Percentiles rank a stretch among this genome's conserved stretches.
These are phyloP conservation scores for Odontarrhena argentea DNA, from an alignment of 345 rosid genomes.

Conservation along the genomic window DNA sequence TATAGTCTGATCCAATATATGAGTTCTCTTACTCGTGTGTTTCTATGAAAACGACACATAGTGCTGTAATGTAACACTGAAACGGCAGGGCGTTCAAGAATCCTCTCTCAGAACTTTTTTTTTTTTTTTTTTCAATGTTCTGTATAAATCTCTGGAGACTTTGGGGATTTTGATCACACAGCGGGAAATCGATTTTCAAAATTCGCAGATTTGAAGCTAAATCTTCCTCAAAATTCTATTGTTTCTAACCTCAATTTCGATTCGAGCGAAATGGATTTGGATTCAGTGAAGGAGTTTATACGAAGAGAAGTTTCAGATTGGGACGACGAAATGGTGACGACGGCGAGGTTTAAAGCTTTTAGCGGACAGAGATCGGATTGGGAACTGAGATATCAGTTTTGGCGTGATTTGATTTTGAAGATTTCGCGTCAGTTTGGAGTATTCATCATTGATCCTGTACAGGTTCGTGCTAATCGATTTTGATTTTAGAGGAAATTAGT, in stretches of 20 bases:
- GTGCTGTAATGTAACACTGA: neutral
- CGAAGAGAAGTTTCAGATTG: constrained; percentile 71
- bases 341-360: constrained; percentile 85
- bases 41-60: constrained; percentile 15
- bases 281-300: constrained; percentile 52
- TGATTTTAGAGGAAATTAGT: neutral
- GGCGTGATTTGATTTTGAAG: constrained; percentile 73
- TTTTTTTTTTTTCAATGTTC: neutral
- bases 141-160: constrained; percentile 14
- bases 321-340: constrained; percentile 75
- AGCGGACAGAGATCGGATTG: constrained; percentile 93
- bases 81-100: constrained; percentile 25
- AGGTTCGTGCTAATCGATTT: constrained; percentile 47
- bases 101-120: neutral
- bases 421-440: constrained; percentile 58
- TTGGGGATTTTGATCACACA: neutral
- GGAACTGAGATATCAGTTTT: constrained; percentile 69
- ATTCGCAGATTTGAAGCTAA: constrained; percentile 9
- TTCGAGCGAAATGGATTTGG: constrained; percentile 45
- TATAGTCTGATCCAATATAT: neutral
- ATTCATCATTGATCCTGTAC: constrained; percentile 55
- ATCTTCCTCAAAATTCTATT: neutral
- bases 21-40: too few species aligned
- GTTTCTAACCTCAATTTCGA: neutral
- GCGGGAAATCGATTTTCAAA: constrained; percentile 37